phyloP scores from a whole-genome alignment of 495 filamentous ascomycete genomes.

The Penicillium angulare region DNA sequence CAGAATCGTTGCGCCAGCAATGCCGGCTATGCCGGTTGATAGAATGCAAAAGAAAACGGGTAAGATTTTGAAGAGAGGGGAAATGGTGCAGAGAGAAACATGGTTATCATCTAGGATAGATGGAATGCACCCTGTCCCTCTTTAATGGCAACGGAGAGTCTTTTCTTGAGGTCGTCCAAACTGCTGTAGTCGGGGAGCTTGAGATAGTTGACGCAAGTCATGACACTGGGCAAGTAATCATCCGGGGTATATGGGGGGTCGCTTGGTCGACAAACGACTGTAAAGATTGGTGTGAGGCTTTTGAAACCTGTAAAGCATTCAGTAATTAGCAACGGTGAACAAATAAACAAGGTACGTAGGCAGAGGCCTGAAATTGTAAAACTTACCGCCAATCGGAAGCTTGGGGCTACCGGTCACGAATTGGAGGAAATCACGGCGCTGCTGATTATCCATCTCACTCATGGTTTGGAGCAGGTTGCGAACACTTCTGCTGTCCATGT shows the following conservation, averaged over 20 bases:
- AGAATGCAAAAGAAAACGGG: background rate
- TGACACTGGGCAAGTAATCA: constrained; percentile 96
- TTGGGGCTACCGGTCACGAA: constrained; percentile 99
- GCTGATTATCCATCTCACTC: constrained; percentile 74
- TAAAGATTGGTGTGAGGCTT: constrained; percentile 94
- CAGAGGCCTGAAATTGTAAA: constrained; percentile 9
- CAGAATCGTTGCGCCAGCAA: constrained; percentile 10
- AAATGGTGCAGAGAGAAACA: background rate
- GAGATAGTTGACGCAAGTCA: constrained; percentile 99
- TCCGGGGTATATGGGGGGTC: constrained; percentile 93
- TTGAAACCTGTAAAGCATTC: constrained; percentile 72
- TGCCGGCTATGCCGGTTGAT: constrained; percentile 2
- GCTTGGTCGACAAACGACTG: constrained; percentile 96
- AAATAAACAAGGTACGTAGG: background rate
- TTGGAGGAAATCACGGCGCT: constrained; percentile 94
- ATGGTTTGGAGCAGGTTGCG: constrained; percentile 91
- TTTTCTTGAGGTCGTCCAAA: constrained; percentile 70
- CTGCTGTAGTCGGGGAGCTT: constrained; percentile 95
- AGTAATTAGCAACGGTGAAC: constrained; percentile 6
- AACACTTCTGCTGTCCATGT: constrained; percentile 98
- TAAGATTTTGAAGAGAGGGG: background rate
- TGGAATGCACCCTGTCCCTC: constrained; percentile 99
- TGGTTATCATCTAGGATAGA: constrained; percentile 61
- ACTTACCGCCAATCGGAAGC: constrained; percentile 93
- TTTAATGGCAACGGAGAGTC: constrained; percentile 80